These are phyloP conservation scores for Alloascoidea hylecoeti DNA, from an alignment of 805 yeast species.

Conservation along the genomic window DNA sequence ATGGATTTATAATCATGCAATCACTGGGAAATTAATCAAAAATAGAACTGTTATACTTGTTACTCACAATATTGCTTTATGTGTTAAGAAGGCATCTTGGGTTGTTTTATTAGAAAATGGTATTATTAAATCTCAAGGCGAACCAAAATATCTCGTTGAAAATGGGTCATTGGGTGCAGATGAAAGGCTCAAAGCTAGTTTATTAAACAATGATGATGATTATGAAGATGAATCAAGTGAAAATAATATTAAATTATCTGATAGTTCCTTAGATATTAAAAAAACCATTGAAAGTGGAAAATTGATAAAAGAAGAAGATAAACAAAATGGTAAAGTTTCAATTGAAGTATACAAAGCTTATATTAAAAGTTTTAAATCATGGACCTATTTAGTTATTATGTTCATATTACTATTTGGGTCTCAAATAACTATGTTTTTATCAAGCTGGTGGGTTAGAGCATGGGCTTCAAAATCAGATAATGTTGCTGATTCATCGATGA, in stretches of 20 bases:
- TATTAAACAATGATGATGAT: slow-evolving; percentile 1
- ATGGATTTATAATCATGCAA: slow-evolving; percentile 76
- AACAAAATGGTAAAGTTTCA: slow-evolving; percentile 64
- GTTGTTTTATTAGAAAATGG: slow-evolving; percentile 68
- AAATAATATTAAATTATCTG: neutral
- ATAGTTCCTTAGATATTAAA: neutral
- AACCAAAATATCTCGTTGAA: slow-evolving; percentile 39
- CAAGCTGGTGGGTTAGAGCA: slow-evolving; percentile 70
- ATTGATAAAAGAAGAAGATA: slow-evolving; percentile 58
- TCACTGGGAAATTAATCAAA: slow-evolving; percentile 66
- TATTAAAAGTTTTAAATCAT: slow-evolving; percentile 47
- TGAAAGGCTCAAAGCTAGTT: slow-evolving; percentile 24
- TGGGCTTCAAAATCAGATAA: slow-evolving; percentile 42
- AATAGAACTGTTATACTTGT: slow-evolving; percentile 71
- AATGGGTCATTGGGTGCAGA: slow-evolving; percentile 60
- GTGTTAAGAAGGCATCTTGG: slow-evolving; percentile 59
- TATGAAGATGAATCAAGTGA: neutral
- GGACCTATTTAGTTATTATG: slow-evolving; percentile 29
- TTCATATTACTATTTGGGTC: slow-evolving; percentile 30
- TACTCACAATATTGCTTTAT: slow-evolving; percentile 68
- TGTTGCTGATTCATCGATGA: slow-evolving; percentile 12
- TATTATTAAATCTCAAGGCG: slow-evolving; percentile 49
- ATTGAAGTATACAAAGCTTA: slow-evolving; percentile 49
- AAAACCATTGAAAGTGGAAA: slow-evolving; percentile 24
- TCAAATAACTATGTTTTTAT: slow-evolving; percentile 42